phyloP scores from a whole-genome alignment of 2,329 filamentous ascomycete genomes.

The Hypoxylon sp. region DNA sequence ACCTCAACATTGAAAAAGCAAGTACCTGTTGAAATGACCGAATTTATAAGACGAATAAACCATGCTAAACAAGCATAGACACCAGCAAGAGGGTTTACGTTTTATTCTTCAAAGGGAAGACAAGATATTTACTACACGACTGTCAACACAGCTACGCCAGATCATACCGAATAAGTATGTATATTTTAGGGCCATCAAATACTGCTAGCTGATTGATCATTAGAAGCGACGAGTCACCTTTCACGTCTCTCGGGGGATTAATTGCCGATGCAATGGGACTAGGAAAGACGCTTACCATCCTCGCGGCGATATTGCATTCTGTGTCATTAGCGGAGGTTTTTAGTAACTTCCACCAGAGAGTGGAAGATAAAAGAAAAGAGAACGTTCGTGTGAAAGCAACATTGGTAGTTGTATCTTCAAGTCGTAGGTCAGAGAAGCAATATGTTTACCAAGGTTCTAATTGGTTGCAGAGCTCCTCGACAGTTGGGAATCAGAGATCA shows the following conservation, averaged over 20 bases:
- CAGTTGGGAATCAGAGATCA: slow-evolving; percentile 15
- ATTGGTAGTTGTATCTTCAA: slow-evolving; percentile 24
- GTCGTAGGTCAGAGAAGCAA: slow-evolving; percentile 6
- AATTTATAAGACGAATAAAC: neutral
- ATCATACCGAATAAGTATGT: neutral
- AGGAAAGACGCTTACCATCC: slow-evolving; percentile 37
- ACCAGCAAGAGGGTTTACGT: slow-evolving; percentile 13
- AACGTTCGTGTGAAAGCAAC: slow-evolving; percentile 12
- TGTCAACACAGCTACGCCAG: slow-evolving; percentile 9
- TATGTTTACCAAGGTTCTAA: slow-evolving; percentile 3
- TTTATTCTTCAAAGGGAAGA: slow-evolving; percentile 17
- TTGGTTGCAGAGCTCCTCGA: slow-evolving; percentile 11
- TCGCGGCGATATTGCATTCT: slow-evolving; percentile 27
- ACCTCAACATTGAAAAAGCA: slow-evolving; percentile 7
- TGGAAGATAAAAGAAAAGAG: neutral
- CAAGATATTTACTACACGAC: neutral
- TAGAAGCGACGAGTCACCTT: neutral
- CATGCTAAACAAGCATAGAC: slow-evolving; percentile 3
- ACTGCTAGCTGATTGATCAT: neutral
- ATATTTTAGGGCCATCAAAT: neutral
- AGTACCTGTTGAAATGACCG: no score
- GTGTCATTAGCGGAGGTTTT: slow-evolving; percentile 2
- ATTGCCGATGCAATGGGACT: slow-evolving; percentile 37
- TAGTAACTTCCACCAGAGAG: neutral
- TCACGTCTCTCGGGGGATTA: slow-evolving; percentile 11